Conservation (phyloP, 495 filamentous ascomycete species). For the Hypoxylon subgilvum region DNA sequence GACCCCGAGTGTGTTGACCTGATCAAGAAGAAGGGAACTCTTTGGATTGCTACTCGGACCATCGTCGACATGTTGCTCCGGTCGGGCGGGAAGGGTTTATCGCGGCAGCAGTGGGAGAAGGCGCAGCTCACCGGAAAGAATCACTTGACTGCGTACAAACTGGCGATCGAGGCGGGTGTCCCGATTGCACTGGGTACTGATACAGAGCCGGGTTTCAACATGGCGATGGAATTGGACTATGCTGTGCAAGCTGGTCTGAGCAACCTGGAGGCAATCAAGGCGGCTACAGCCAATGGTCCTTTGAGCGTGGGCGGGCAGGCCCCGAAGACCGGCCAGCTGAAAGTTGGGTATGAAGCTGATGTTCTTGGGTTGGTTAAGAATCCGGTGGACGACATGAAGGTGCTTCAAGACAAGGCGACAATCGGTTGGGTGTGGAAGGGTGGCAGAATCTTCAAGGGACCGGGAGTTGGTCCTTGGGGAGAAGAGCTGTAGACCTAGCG, state of each 20-base stretch:
- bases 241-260: conserved; percentile 59
- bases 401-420: conserved; percentile 49
- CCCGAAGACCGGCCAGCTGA: conserved; percentile 55
- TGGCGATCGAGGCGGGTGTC: conserved; percentile 49
- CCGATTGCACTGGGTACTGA: conserved; percentile 55
- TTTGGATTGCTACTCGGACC: conserved; percentile 53
- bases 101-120: conserved; percentile 50
- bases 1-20: conserved; percentile 55
- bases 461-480: conserved; percentile 47
- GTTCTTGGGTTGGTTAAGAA: conserved; percentile 53
- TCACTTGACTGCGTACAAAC: conserved; percentile 47
- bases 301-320: conserved; percentile 52
- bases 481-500: conserved; percentile 28
- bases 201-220: conserved; percentile 50
- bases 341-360: conserved; percentile 57
- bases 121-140: conserved; percentile 43
- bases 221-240: conserved; percentile 55
- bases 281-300: conserved; percentile 58
- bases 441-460: conserved; percentile 51
- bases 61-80: conserved; percentile 48
- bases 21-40: conserved; percentile 53
- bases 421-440: conserved; percentile 57
- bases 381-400: conserved; percentile 54
- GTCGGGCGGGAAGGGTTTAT: conserved; percentile 39
- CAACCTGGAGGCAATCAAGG: conserved; percentile 59